These are phyloP conservation scores for Saposhnikovia divaricata DNA, from an alignment of 129 eudicot genomes.

Conservation along the genomic window DNA sequence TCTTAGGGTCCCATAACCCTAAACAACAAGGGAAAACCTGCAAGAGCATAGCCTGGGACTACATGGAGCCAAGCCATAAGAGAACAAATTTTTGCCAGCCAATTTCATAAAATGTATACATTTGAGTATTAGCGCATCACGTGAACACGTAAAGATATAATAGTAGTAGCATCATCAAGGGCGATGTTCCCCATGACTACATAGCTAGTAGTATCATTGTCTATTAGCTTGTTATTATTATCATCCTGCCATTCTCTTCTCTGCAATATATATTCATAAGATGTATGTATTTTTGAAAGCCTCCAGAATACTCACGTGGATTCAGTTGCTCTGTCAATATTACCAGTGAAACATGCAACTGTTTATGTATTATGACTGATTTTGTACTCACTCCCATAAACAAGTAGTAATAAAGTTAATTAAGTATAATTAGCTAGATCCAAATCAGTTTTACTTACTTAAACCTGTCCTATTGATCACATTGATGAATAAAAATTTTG, in stretches of 20 bases:
- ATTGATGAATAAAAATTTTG: background rate
- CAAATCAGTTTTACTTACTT: background rate
- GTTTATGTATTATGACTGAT: background rate
- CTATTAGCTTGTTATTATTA: background rate
- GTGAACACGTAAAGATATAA: constrained; percentile 21
- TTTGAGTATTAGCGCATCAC: constrained; percentile 30
- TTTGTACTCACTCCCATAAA: background rate
- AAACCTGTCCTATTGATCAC: background rate
- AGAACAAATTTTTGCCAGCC: constrained; percentile 53
- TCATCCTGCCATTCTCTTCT: background rate
- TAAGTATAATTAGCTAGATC: background rate
- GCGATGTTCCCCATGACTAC: constrained; percentile 12
- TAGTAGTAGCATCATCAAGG: background rate
- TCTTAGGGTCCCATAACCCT: constrained; percentile 10
- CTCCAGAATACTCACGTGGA: background rate
- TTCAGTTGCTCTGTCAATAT: background rate
- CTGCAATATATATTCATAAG: background rate
- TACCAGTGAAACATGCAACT: constrained; percentile 4
- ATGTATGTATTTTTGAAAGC: constrained; percentile 6
- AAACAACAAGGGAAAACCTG: constrained; percentile 31
- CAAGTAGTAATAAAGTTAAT: background rate
- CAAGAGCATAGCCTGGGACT: constrained; percentile 36
- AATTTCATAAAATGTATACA: constrained; percentile 2
- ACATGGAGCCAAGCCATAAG: constrained; percentile 50
- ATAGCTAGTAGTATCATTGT: constrained; percentile 16